Percentiles rank a stretch among this genome's conserved stretches.
phyloP scores from a whole-genome alignment of 495 filamentous ascomycete species.

The Choiromyces venosus region DNA sequence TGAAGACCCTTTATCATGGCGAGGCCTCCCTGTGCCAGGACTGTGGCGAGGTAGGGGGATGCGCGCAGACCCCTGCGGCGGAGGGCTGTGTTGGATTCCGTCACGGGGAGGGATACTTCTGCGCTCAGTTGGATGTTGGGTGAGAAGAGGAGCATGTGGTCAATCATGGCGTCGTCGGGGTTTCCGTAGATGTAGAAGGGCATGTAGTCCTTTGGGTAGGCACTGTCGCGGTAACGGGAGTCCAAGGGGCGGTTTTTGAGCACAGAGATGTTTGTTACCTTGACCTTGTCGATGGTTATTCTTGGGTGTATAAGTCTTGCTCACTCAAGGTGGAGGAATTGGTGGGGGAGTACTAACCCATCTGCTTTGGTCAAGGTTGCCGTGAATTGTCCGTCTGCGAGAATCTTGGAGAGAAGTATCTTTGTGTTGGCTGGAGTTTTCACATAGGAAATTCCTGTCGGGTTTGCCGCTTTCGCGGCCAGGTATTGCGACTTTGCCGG shows the following conservation, averaged over 20 bases:
- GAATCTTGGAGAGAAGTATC: conserved; percentile 24
- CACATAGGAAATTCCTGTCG: conserved; percentile 26
- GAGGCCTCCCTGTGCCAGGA: conserved; percentile 30
- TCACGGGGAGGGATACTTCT: too few species aligned
- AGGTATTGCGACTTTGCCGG: conserved; percentile 32
- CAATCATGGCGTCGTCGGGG: conserved; percentile 39
- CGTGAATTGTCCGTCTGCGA: conserved; percentile 20
- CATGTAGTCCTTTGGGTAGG: conserved; percentile 43
- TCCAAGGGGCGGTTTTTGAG: conserved; percentile 42
- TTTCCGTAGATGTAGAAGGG: conserved; percentile 51
- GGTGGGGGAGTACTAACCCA: conserved; percentile 22
- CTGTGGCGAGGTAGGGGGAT: conserved; percentile 12
- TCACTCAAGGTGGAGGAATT: too few species aligned
- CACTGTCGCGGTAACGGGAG: conserved; percentile 40
- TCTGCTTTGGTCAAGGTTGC: conserved; percentile 19
- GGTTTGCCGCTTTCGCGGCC: conserved; percentile 32
- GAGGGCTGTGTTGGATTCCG: too few species aligned
- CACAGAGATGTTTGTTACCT: conserved; percentile 29
- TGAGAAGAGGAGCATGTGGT: conserved; percentile 44
- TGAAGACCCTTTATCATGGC: conserved; percentile 34
- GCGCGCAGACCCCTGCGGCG: conserved; percentile 34
- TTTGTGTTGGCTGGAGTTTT: conserved; percentile 32
- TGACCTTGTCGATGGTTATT: background rate
- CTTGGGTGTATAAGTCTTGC: background rate
- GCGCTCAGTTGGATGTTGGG: conserved; percentile 43